These are phyloP conservation scores for Plectosphaerella cucumerina DNA, from an alignment of 2,329 filamentous ascomycete genomes.

Conservation along the genomic window DNA sequence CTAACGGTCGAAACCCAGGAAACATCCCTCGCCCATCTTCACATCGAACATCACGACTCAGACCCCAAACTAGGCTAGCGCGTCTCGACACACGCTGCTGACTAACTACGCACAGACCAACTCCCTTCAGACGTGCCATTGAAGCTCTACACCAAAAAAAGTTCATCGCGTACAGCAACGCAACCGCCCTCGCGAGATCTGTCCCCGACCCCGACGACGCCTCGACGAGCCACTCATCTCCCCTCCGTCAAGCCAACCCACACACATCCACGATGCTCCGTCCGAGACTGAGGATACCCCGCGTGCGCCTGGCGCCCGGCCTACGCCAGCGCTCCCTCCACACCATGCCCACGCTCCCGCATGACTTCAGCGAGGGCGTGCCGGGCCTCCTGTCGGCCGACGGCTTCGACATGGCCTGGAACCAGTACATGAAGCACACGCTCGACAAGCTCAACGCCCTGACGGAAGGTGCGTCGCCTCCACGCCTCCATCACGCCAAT, in stretches of 20 bases:
- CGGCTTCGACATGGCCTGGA: constrained; percentile 76
- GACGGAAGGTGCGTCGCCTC: constrained; percentile 58
- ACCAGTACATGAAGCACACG: constrained; percentile 72
- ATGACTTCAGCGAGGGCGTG: constrained; percentile 50
- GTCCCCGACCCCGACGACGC: background rate
- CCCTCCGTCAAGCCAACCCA: background rate
- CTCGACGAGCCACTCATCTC: background rate
- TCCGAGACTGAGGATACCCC: constrained; percentile 49
- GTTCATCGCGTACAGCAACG: background rate
- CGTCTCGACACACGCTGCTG: no score
- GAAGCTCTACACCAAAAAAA: background rate
- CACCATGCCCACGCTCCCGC: constrained; percentile 39
- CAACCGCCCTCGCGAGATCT: background rate
- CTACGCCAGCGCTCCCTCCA: constrained; percentile 37
- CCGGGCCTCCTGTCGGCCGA: constrained; percentile 65
- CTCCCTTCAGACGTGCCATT: background rate
- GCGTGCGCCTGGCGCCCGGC: constrained; percentile 31
- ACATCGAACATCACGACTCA: no score
- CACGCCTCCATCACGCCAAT: no score
- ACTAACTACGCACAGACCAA: no score
- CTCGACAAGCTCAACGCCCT: constrained; percentile 72
- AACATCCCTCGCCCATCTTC: no score
- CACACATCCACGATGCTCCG: constrained; percentile 43
- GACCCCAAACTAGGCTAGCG: no score
- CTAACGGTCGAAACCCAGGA: no score